Evolutionary conservation across 2,329 filamentous ascomycete species (phyloP), one percentile per base, ranked within the genome.

Genomic region (Tolypocladium tundrense): DNA sequence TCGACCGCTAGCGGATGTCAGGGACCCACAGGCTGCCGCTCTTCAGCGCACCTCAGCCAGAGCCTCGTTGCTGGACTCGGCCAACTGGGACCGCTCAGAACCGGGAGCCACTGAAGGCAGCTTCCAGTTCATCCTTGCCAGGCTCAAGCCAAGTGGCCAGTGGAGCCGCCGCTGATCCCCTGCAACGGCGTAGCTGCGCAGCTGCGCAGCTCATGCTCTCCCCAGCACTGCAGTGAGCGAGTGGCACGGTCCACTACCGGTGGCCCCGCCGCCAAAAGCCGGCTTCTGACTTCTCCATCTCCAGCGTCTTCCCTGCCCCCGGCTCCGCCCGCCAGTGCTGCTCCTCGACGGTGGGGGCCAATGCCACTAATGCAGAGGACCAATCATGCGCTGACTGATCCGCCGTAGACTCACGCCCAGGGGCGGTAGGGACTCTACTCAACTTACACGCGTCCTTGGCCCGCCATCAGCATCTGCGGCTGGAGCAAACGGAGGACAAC

Each of bases 241-340:
- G 57, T 52, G 54, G 54, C 57, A 59, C 54, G 57, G 57, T 53
- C 54, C 55, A 54, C 55, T 57, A 42, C 51, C 52, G 52, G 57
- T 56, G 42, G 50, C 54, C 52, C 54, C 55, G 51, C 58, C 58
- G 41, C 51, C 58, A 59, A 48, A 53, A n/a, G 51, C 42, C 54
- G 57, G 48, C 40, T 27, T 54, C 39, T 53, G 45, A 31, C 27
- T 31, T 31, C 27, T 31, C 27, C n/a, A 48, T 14, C 24, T 48
- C 39, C 24, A 41, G 13, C 11, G 51, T 37, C 24, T 41, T 45
- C 42, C 54, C 35, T 50, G 27, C 42, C 52, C 27, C 54, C 42
- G 27, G 42, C 31, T 39, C 41, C 35, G 31, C 31, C 31, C 35
- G 31, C 31, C 31, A 33, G 31, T 8, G 6, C 37, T 8, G 6